Evolutionary conservation across 1,284 basidiomycete species (phyloP), one percentile per base, ranked within the genome.

Genomic region (Heterobasidion annosum): DNA sequence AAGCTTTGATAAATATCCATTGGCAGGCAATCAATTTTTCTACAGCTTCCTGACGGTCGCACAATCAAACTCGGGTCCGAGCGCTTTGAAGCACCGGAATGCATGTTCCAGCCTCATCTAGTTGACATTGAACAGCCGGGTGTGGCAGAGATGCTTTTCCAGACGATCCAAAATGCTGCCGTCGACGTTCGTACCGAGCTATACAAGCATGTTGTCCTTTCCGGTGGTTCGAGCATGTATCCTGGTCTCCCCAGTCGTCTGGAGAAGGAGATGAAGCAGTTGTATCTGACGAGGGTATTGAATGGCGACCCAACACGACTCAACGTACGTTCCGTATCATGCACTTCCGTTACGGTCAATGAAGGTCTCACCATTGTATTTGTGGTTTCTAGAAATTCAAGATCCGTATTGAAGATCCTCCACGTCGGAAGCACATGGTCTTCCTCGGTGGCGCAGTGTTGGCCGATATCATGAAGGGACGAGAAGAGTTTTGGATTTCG

Each of bases 181-280:
- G 83, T 98, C 44, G 97, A 99, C 67, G 77, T 90, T 46, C 91
- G 96, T 54, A 52, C 86, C 1, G 96, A 99, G 64, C 78, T 99
- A 16, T 99, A 98, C 82, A 98, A 98, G 70, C 95, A 99, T 70
- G 89, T 99, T 66, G 96, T 99, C 13, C 85, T 99, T 16, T 96
- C 92, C 12, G 97, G 97, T 51, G 97, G 97, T 18, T 95, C 92
- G 18, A 93, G 89, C 69, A 99, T 99, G 96, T 99, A 99, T 70
- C 96, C 97, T 19, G 97, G 97, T 33, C 81, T 99, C 59, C 97
- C 96, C 5, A 93, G 89, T 68, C 83, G 96, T 46, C 77, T 99
- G 48, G 97, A 99, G 73, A 99, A 99, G 76, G 97, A 99, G 75
- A 94, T 99, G 91, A 99, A 99, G 74, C 96, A 99, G 71, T 78